phyloP scores from a whole-genome alignment of 2,329 filamentous ascomycete species.

The Colletotrichum endophyticum region DNA sequence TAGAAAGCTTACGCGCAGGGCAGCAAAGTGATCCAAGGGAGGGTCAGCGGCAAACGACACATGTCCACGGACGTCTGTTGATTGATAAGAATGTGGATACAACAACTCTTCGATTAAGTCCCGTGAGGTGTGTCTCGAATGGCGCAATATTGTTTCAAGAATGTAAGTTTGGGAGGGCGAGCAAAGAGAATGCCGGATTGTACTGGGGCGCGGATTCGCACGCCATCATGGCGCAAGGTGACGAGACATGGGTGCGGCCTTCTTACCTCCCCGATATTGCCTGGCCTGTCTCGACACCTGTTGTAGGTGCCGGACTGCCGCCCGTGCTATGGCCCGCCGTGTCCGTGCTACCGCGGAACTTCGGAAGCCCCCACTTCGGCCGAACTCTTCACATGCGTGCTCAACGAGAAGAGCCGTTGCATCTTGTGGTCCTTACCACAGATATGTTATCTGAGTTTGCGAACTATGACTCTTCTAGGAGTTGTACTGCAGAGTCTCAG shows the following conservation, averaged over 20 bases:
- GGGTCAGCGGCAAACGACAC: not conserved
- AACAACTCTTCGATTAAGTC: not conserved
- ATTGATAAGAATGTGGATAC: slow-evolving; percentile 6
- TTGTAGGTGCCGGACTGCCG: not conserved
- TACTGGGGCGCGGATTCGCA: not conserved
- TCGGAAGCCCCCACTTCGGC: not conserved
- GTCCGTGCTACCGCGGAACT: not conserved
- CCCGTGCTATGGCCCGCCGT: not conserved
- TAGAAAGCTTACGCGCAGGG: not conserved
- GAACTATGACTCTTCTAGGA: not conserved
- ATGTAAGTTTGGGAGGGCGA: not conserved
- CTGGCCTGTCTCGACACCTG: not conserved
- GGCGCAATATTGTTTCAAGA: slow-evolving; percentile 10
- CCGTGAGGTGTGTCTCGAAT: not conserved
- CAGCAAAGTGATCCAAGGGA: not conserved
- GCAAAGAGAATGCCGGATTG: not conserved
- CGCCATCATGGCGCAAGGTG: slow-evolving; percentile 17
- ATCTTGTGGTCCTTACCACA: not conserved
- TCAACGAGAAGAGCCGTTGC: not conserved
- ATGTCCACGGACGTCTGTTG: not conserved
- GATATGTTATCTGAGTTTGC: not conserved
- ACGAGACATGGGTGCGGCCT: not conserved
- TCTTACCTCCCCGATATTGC: not conserved
- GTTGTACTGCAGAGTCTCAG: not conserved
- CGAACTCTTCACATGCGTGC: not conserved